These are phyloP conservation scores for Ascochyta koolunga DNA, from an alignment of 2,329 filamentous ascomycete species.

Conservation along the genomic window DNA sequence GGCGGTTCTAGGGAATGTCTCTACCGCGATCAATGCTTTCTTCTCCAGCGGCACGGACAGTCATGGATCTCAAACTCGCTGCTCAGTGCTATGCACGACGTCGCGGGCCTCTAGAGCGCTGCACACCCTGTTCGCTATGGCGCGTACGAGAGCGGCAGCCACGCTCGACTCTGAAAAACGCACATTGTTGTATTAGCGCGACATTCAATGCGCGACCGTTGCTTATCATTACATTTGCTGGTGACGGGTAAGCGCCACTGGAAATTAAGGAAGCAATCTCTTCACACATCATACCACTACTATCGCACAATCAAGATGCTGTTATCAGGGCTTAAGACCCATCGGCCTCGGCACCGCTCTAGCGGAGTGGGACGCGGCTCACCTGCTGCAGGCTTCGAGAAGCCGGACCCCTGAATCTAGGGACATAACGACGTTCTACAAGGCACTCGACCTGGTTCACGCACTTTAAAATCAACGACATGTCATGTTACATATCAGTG, in stretches of 20 bases:
- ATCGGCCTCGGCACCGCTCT: constrained; percentile 13
- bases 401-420: constrained; percentile 23
- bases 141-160: constrained; percentile 8
- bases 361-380: constrained; percentile 11
- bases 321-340: constrained; percentile 10
- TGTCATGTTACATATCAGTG: constrained; percentile 9
- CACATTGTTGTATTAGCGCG: background rate
- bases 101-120: constrained; percentile 3
- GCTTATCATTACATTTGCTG: background rate
- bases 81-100: constrained; percentile 8
- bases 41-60: constrained; percentile 17
- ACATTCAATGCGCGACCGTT: background rate
- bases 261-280: constrained; percentile 19
- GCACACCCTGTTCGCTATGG: constrained; percentile 5
- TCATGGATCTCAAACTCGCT: constrained; percentile 8
- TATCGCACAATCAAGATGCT: constrained; percentile 15
- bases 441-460: constrained; percentile 13
- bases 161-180: background rate
- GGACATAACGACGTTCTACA: background rate
- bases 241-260: constrained; percentile 4
- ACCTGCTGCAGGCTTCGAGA: constrained; percentile 40
- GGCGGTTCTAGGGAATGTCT: constrained; percentile 7
- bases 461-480: constrained; percentile 30
- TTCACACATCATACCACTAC: constrained; percentile 16
- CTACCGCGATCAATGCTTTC: constrained; percentile 14